phyloP scores from a whole-genome alignment of 108 stramenopile genomes.

The Pelagomonas calceolata region DNA sequence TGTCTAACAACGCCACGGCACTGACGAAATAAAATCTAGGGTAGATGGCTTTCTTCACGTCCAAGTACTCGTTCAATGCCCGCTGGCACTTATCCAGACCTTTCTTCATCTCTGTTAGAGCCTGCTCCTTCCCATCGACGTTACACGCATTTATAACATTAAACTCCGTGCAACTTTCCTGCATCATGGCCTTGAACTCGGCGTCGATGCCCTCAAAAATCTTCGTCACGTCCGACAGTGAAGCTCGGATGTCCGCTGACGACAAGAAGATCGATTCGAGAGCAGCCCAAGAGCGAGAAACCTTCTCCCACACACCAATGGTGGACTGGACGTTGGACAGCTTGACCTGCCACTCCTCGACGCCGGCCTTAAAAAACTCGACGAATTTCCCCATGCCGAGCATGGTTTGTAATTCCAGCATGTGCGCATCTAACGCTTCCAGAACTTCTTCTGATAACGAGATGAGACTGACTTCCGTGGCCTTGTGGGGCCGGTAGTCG shows the following conservation, averaged over 20 bases:
- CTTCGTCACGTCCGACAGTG: conserved; percentile 79
- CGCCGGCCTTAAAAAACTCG: conserved; percentile 70
- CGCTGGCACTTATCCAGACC: conserved; percentile 79
- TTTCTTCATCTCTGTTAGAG: conserved; percentile 60
- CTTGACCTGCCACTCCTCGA: conserved; percentile 62
- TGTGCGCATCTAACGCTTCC: conserved; percentile 68
- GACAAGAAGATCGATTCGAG: conserved; percentile 75
- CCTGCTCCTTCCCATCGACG: conserved; percentile 59
- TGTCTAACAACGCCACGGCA: conserved; percentile 68
- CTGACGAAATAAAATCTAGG: conserved; percentile 85
- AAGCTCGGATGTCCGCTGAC: conserved; percentile 72
- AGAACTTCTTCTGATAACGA: conserved; percentile 66
- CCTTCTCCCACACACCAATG: conserved; percentile 60
- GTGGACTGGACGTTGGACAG: conserved; percentile 66
- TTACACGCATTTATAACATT: conserved; percentile 63
- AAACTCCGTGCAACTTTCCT: conserved; percentile 59
- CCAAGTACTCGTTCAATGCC: conserved; percentile 76
- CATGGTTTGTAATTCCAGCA: conserved; percentile 79
- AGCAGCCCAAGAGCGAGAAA: conserved; percentile 64
- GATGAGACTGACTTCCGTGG: conserved; percentile 65
- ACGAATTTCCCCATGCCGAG: conserved; percentile 81
- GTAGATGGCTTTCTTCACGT: conserved; percentile 84
- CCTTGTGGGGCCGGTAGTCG: conserved; percentile 64
- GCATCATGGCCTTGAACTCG: conserved; percentile 79
- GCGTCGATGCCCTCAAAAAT: conserved; percentile 75